These are phyloP conservation scores for Thelephora terrestris DNA, from an alignment of 1,284 basidiomycete species.

Conservation along the genomic window DNA sequence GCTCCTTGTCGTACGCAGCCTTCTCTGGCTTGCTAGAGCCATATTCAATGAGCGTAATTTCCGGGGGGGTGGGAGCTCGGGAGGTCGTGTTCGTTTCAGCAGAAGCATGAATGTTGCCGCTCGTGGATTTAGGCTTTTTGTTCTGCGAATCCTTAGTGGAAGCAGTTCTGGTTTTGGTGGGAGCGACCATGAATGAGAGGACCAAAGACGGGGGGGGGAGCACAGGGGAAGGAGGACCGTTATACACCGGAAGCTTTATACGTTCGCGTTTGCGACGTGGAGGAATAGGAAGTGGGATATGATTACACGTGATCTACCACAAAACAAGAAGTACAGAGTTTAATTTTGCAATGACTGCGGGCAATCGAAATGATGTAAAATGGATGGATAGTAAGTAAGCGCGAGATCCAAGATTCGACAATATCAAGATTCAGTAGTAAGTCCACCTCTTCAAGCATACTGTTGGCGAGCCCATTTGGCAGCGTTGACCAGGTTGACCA, in stretches of 20 bases:
- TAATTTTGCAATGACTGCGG: too few species aligned
- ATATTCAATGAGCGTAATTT: constrained; percentile 26
- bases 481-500: constrained; percentile 83
- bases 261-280: too few species aligned
- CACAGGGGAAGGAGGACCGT: too few species aligned
- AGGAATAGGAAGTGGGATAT: too few species aligned
- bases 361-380: too few species aligned
- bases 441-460: constrained; percentile 46
- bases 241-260: too few species aligned
- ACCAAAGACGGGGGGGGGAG: too few species aligned
- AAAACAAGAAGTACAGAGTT: too few species aligned
- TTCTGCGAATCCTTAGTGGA: not conserved
- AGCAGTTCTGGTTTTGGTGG: not conserved
- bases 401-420: too few species aligned
- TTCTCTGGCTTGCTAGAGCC: constrained; percentile 69
- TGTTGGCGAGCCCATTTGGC: constrained; percentile 84
- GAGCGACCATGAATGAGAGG: not conserved
- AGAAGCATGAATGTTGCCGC: not conserved
- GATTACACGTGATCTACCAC: too few species aligned
- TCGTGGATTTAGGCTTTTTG: not conserved
- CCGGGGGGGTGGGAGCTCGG: constrained; percentile 32
- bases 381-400: too few species aligned
- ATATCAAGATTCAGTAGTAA: too few species aligned
- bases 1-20: constrained; percentile 70
- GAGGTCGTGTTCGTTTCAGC: constrained; percentile 24